Base-by-base conservation (phyloP, 1,284 basidiomycete genomes). In the Peniophora sp. region DNA sequence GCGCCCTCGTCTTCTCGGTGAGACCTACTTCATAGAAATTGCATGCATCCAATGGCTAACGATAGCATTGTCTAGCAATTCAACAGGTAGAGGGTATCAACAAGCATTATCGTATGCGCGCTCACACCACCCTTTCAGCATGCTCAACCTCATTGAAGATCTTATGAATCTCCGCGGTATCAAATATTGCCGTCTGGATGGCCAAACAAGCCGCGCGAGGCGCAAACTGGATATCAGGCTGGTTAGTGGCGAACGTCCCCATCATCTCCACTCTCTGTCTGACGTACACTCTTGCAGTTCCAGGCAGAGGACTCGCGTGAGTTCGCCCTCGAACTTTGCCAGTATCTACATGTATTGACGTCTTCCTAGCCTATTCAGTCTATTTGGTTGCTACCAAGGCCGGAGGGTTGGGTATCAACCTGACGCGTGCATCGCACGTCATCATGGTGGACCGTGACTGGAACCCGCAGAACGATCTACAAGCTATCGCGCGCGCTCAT, bases 381-480 rank as follows among this genome's bases (percentile, higher is more conserved):
- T 92, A 85, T 68, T 67, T 94, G 44, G 76, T 94, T 8, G 91
- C 89, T 6, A 94, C 92, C 0, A 79, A 85, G 53, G 92, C 92
- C n/a, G 91, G 91, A 57, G 90, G 91, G 48, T 71, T 94, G 47
- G 91, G 90, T 46, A 83, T 94, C 72, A 94, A 93, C 61, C 71
- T 93, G 52, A 92, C 88, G 48, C 87, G 79, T 49, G 91, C 91
- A 2, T 79, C 88, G 51, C 87, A 83, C 2, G 88, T 92, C 57
- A 85, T 92, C 64, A 88, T 93, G 88, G 76, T 79, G 63, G 75
- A 80, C 62, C 74, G 72, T 0, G 79, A 81, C 49, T 83, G 85
- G 85, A 88, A 92, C 65, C 90, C 90, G 24, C 87, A 89, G 66
- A 92, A 90, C 62, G 91, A 94, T 63, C 68, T 92, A 15, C 91